These are phyloP conservation scores for Gentiana macrophylla DNA, from an alignment of 257 asterid species.

Conservation along the genomic window DNA sequence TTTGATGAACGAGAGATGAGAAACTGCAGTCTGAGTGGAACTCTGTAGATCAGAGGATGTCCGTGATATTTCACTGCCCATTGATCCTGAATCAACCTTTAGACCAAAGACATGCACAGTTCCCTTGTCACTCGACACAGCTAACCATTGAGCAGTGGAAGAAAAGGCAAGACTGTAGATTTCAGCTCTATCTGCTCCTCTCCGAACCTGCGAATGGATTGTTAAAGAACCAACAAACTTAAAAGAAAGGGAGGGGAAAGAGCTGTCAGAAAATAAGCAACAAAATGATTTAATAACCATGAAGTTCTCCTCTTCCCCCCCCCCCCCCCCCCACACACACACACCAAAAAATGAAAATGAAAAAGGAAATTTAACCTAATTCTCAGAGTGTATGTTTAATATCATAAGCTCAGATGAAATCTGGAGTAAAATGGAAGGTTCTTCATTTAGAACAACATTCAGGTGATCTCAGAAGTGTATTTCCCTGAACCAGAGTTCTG, in stretches of 20 bases:
- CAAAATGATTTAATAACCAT: no score
- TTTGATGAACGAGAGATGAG: conserved; percentile 9
- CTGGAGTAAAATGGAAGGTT: no score
- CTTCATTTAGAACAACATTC: no score
- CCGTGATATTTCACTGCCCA: conserved; percentile 3
- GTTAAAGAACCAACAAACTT: neutral
- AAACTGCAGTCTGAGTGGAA: neutral
- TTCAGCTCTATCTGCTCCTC: conserved; percentile 11
- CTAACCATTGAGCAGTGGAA: conserved; percentile 38
- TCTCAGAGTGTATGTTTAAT: no score
- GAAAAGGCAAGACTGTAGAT: conserved; percentile 8
- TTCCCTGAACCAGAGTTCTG: no score
- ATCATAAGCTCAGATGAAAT: no score
- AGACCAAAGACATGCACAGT: conserved; percentile 84
- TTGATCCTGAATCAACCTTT: conserved; percentile 47
- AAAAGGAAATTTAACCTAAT: neutral
- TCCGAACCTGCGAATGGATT: conserved; percentile 18
- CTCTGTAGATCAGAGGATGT: conserved; percentile 1
- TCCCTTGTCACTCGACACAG: conserved; percentile 95
- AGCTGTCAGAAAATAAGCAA: no score
- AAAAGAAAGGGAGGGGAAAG: neutral
- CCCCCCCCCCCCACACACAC: no score
- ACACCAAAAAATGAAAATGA: no score
- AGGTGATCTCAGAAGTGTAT: no score
- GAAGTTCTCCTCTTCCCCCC: no score